Conservation (phyloP, 2,329 filamentous ascomycete species). For the Davidsoniella neocaledoniae region DNA sequence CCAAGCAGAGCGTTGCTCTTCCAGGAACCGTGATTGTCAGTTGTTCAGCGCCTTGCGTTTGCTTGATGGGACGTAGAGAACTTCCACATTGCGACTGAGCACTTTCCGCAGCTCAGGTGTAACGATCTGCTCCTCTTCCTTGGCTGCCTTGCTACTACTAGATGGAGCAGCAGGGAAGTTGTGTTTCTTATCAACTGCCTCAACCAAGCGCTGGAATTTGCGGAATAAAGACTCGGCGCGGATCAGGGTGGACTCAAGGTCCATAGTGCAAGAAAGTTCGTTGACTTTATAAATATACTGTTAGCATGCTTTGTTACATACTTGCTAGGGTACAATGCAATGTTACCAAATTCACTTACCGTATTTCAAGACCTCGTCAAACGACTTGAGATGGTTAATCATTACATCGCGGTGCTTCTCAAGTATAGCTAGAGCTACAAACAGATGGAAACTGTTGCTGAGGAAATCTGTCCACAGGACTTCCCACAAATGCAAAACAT, state of each 20-base stretch:
- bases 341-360: slow-evolving; percentile 35
- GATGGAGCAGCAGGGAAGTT: slow-evolving; percentile 48
- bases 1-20: slow-evolving; percentile 9
- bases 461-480: slow-evolving; percentile 84
- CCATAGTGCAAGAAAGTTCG: slow-evolving; percentile 83
- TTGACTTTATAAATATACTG: slow-evolving; percentile 47
- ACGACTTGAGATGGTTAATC: slow-evolving; percentile 82
- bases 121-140: slow-evolving; percentile 29
- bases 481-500: slow-evolving; percentile 83
- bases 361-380: slow-evolving; percentile 96
- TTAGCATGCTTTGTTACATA: slow-evolving; percentile 1
- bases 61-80: slow-evolving; percentile 20
- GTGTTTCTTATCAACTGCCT: slow-evolving; percentile 80
- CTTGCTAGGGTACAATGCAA: background rate
- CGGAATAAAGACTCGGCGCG: slow-evolving; percentile 79
- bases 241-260: slow-evolving; percentile 70
- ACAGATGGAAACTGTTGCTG: slow-evolving; percentile 82
- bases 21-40: slow-evolving; percentile 8
- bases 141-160: slow-evolving; percentile 11
- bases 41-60: slow-evolving; percentile 10
- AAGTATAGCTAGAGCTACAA: slow-evolving; percentile 81
- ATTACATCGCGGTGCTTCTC: slow-evolving; percentile 96
- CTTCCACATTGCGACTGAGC: slow-evolving; percentile 31
- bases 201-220: slow-evolving; percentile 73
- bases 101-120: slow-evolving; percentile 39